A percentile compares a stretch with the other conserved stretches of the same genome.
Conservation (phyloP, 2,329 filamentous ascomycete species). For the Aspergillus persii region DNA sequence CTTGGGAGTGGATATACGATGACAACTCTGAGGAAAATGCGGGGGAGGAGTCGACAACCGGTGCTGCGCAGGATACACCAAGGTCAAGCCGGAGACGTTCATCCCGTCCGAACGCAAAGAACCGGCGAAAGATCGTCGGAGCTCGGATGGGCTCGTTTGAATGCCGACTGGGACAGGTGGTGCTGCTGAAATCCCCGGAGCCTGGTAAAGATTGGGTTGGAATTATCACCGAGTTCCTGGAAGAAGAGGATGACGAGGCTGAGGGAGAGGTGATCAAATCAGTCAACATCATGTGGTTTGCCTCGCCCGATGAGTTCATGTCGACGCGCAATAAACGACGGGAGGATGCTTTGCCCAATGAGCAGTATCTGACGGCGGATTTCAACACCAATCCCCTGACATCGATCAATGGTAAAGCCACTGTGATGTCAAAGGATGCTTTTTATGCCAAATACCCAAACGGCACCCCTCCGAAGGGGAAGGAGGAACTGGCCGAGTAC, state of each 20-base stretch:
- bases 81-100: slow-evolving; percentile 30
- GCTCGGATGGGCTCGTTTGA: slow-evolving; percentile 79
- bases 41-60: slow-evolving; percentile 11
- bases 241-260: slow-evolving; percentile 68
- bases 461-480: slow-evolving; percentile 68
- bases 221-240: slow-evolving; percentile 77
- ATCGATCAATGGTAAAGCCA: slow-evolving; percentile 88
- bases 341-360: slow-evolving; percentile 77
- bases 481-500: slow-evolving; percentile 61
- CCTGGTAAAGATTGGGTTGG: slow-evolving; percentile 89
- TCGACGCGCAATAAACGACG: slow-evolving; percentile 79
- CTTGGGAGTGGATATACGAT: slow-evolving; percentile 78
- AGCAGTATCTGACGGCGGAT: slow-evolving; percentile 84
- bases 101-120: slow-evolving; percentile 27
- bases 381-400: slow-evolving; percentile 83
- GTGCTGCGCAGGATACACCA: slow-evolving; percentile 18
- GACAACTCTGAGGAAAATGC: slow-evolving; percentile 22
- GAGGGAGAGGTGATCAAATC: slow-evolving; percentile 56
- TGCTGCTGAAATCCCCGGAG: slow-evolving; percentile 84
- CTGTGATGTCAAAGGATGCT: slow-evolving; percentile 67
- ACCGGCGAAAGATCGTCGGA: slow-evolving; percentile 63
- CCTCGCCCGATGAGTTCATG: slow-evolving; percentile 81
- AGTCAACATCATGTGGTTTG: slow-evolving; percentile 92
- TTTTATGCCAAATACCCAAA: slow-evolving; percentile 71
- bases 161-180: slow-evolving; percentile 76